Base-by-base conservation (phyloP, 495 filamentous ascomycete genomes). In the Penicillium cosmopolitanum region DNA sequence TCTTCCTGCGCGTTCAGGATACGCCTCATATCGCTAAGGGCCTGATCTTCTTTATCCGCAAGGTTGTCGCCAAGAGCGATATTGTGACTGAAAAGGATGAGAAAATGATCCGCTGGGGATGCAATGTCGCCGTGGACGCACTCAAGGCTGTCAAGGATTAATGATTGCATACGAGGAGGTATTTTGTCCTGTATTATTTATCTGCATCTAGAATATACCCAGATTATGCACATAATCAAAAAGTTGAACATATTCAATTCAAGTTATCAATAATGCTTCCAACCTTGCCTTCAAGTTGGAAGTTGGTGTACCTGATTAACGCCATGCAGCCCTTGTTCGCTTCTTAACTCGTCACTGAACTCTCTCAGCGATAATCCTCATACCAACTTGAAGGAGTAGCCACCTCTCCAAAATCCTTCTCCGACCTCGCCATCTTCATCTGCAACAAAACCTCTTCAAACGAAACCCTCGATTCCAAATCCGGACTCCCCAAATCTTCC, bases 41-140 rank as follows among this genome's bases (percentile, higher is more conserved):
- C 3, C 63, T 96, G 57, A 88, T 88, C 44, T 93, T 85, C 67
- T 96, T 97, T 69, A 56, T 97, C 25, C 84, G 82, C 66, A 93
- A 88, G 71, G 83, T 89, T 21, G 85, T 97, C 5, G 80, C 85
- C 21, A 91, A 87, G 66, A 88, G 87, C 0, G 87, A 93, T 64
- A 77, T 96, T 64, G 84, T 85, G 10, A 83, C 78, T 40, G 83
- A 90, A 57, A 86, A 81, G 59, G 84, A 84, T 57, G 75, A 72
- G 12, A 77, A 75, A 50, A 19, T 77, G 36, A 79, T 96, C 15
- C 84, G 77, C 71, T 90, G 87, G 85, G 89, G 84, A 9, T 94
- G 89, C 74, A 82, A 81, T 62, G 77, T 85, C 50, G 87, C 87
- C 4, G 73, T 80, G 52, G 81, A 85, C 72, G 78, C 82, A 13